phyloP scores from a whole-genome alignment of 2,329 filamentous ascomycete genomes.

The Hawksworthiomyces lignivorus region DNA sequence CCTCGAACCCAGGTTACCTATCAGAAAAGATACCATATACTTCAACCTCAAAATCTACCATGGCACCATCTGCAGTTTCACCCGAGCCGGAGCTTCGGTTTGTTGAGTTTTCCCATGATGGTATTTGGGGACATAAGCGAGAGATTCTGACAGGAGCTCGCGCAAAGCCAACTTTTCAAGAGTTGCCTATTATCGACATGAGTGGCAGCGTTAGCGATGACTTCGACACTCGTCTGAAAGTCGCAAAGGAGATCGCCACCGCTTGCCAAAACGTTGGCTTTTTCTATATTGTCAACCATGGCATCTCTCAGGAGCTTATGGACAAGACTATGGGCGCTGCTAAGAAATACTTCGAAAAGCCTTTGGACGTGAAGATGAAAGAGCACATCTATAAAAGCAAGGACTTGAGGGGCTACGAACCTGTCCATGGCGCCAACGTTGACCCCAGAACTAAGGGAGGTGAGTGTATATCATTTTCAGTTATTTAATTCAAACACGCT shows the following conservation, averaged over 20 bases:
- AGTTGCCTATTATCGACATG: conserved; percentile 8
- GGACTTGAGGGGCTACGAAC: conserved; percentile 9
- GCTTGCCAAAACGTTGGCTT: conserved; percentile 21
- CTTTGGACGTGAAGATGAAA: conserved; percentile 26
- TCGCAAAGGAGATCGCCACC: conserved; percentile 4
- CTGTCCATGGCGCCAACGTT: conserved; percentile 8
- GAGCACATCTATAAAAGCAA: conserved; percentile 10
- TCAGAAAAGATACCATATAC: no score
- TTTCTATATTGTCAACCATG: conserved; percentile 25
- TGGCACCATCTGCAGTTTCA: conserved; percentile 6
- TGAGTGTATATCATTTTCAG: no score
- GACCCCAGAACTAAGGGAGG: conserved; percentile 8
- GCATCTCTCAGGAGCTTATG: conserved; percentile 19
- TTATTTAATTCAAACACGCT: no score
- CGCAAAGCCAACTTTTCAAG: conserved; percentile 8
- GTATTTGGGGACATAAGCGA: conserved; percentile 11
- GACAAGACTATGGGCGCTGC: conserved; percentile 24
- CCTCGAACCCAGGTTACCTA: no score
- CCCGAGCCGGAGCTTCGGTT: conserved; percentile 7
- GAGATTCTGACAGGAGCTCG: conserved; percentile 5
- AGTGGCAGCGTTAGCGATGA: conserved; percentile 4
- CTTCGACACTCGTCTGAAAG: background rate
- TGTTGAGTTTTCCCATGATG: conserved; percentile 11
- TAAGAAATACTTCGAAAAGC: conserved; percentile 23
- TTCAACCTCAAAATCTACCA: no score